Evolutionary conservation across 441 rosid genomes (phyloP).

Genomic region (Hura crepitans): DNA sequence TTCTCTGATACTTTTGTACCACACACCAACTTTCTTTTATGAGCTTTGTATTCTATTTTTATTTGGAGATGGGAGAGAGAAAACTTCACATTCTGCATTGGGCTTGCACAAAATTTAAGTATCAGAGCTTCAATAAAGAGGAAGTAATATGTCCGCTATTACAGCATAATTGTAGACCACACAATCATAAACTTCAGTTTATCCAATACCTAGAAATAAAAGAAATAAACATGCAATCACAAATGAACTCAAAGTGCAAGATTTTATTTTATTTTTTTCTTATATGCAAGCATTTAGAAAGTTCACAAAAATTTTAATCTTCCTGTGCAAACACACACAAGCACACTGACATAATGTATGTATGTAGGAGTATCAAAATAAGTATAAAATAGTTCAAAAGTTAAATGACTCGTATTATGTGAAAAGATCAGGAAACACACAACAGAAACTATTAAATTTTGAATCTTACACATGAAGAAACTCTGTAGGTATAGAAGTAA

Average conservation of each 20-base stretch:
- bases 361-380: background rate
- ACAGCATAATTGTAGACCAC: background rate
- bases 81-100: background rate
- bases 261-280: background rate
- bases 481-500: conserved; percentile 75
- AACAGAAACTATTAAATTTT: conserved; percentile 13
- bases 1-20: background rate
- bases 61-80: background rate
- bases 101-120: conserved; percentile 4
- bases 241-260: background rate
- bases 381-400: background rate
- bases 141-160: background rate
- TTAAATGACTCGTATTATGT: background rate
- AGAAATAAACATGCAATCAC: background rate
- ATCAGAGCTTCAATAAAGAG: conserved; percentile 4
- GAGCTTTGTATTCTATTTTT: background rate
- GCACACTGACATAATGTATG: background rate
- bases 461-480: conserved; percentile 81
- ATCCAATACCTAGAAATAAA: background rate
- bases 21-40: background rate
- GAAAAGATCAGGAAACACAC: conserved; percentile 2
- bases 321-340: background rate
- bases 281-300: background rate
- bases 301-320: conserved; percentile 6
- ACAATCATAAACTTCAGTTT: background rate